Conservation (phyloP, 2,329 filamentous ascomycete genomes). For the Aureobasidium sp. region DNA sequence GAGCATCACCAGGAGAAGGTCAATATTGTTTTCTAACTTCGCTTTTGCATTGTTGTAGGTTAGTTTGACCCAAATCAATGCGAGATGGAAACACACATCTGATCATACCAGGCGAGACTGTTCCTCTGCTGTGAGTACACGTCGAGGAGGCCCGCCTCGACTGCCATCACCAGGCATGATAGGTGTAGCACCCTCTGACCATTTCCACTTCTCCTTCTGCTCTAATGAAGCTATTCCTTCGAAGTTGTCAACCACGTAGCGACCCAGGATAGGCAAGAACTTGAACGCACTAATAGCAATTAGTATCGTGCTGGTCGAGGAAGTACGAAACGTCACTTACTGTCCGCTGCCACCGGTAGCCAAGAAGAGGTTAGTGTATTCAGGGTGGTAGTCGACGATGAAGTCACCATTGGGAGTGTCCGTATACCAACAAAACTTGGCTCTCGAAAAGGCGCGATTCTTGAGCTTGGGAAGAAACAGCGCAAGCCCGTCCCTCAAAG, state of each 20-base stretch:
- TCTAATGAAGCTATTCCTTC: not conserved
- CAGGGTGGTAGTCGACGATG: conserved; percentile 42
- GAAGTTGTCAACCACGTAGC: conserved; percentile 19
- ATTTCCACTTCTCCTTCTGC: not conserved
- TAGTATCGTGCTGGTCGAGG: not conserved
- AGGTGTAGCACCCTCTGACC: too few species aligned
- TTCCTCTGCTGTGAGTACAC: not conserved
- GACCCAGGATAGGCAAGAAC: conserved; percentile 21
- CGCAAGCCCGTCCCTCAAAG: not conserved
- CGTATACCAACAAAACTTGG: conserved; percentile 45
- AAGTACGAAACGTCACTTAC: conserved; percentile 16
- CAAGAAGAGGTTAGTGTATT: conserved; percentile 42
- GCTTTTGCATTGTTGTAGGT: too few species aligned
- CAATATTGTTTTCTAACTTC: too few species aligned
- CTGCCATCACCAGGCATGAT: not conserved
- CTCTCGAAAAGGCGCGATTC: conserved; percentile 34
- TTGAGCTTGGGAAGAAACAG: not conserved
- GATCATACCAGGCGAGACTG: not conserved
- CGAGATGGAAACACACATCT: too few species aligned
- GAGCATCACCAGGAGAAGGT: too few species aligned
- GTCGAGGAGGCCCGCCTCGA: not conserved
- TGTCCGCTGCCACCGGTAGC: conserved; percentile 53
- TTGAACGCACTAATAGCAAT: conserved; percentile 20
- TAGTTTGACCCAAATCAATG: too few species aligned
- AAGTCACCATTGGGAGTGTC: conserved; percentile 47